Evolutionary conservation across 352 stramenopile genomes (phyloP).

Genomic region (Pythium sukuiense): DNA sequence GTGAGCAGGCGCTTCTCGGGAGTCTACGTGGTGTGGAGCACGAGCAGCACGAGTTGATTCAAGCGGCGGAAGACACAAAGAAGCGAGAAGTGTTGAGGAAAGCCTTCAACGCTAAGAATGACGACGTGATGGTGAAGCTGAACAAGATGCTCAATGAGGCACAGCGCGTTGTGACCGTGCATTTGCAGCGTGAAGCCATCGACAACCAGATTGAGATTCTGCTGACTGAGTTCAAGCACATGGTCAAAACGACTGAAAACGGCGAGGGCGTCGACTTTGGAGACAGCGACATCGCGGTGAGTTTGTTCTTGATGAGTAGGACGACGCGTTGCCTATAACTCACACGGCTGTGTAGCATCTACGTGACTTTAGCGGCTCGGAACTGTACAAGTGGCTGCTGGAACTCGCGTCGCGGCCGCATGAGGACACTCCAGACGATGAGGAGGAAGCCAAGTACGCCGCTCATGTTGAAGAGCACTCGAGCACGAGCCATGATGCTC

Average conservation of each 20-base stretch:
- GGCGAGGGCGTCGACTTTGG: conserved; percentile 42
- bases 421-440: conserved; percentile 21
- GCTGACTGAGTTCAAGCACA: conserved; percentile 36
- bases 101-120: conserved; percentile 30
- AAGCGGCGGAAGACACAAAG: conserved; percentile 16
- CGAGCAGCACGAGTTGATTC: conserved; percentile 19
- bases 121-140: neutral
- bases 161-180: conserved; percentile 1
- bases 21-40: conserved; percentile 32
- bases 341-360: conserved; percentile 31
- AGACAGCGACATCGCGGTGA: conserved; percentile 36
- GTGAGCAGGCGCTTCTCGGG: conserved; percentile 29
- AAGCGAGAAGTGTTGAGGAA: conserved; percentile 37
- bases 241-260: conserved; percentile 31
- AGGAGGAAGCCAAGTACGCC: conserved; percentile 38
- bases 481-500: conserved; percentile 35
- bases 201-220: conserved; percentile 38
- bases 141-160: conserved; percentile 10
- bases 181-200: neutral
- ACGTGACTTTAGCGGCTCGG: conserved; percentile 29
- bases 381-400: conserved; percentile 29
- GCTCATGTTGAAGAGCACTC: conserved; percentile 38
- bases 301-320: conserved; percentile 1
- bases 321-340: neutral
- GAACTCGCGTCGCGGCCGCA: conserved; percentile 16